These are phyloP conservation scores for Nigrospora sphaerica DNA, from an alignment of 2,329 filamentous ascomycete species.

Conservation along the genomic window DNA sequence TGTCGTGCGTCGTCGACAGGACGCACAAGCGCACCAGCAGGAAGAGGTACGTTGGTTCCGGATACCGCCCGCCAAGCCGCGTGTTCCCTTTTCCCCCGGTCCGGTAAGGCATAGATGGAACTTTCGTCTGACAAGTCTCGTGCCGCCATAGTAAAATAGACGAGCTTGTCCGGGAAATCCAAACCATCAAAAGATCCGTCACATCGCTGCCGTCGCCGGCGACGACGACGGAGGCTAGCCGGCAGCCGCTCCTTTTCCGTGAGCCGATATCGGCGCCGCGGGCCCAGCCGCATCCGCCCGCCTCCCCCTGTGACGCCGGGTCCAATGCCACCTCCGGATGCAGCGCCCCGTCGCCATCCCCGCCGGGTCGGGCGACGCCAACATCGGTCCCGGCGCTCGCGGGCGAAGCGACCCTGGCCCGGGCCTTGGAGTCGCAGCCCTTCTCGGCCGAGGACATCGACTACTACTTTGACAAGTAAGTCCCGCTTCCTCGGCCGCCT, in stretches of 20 bases:
- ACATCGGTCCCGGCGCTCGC: constrained; percentile 5
- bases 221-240: no score
- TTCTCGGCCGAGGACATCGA: constrained; percentile 47
- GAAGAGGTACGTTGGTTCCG: constrained; percentile 15
- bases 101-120: no score
- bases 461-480: constrained; percentile 46
- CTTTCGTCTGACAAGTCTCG: neutral
- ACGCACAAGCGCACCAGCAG: constrained; percentile 23
- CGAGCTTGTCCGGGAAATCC: constrained; percentile 46
- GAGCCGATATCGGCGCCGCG: no score
- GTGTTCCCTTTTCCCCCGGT: neutral
- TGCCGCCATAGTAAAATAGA: constrained; percentile 42
- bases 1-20: constrained; percentile 21
- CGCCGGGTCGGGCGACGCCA: constrained; percentile 20
- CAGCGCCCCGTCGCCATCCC: constrained; percentile 17
- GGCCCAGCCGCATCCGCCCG: neutral
- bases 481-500: neutral
- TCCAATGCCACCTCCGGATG: constrained; percentile 2
- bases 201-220: constrained; percentile 8
- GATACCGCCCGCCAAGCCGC: neutral
- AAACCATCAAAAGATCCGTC: constrained; percentile 46
- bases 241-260: no score
- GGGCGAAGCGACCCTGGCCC: constrained; percentile 23
- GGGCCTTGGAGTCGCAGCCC: constrained; percentile 37
- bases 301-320: constrained; percentile 6